A percentile compares a stretch with the other conserved stretches of the same genome.
phyloP scores from a whole-genome alignment of 768 basidiomycete genomes.

The Russula brevipes region DNA sequence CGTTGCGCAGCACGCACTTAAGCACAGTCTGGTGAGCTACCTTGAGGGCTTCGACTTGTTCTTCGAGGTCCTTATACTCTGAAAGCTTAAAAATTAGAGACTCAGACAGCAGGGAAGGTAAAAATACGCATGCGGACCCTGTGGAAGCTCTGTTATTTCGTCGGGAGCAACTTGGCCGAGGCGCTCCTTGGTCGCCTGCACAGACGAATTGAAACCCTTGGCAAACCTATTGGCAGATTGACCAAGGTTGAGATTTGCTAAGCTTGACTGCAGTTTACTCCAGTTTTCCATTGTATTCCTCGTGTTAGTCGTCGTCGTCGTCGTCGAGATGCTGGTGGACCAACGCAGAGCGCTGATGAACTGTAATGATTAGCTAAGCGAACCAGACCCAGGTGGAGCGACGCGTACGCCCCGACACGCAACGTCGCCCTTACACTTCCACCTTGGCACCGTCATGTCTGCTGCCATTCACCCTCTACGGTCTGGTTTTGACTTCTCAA shows the following conservation, averaged over 20 bases:
- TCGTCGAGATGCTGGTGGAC: slow-evolving; percentile 8
- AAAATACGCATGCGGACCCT: slow-evolving; percentile 44
- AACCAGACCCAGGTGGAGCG: not conserved
- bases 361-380: slow-evolving; percentile 2
- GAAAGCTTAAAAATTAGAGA: slow-evolving; percentile 16
- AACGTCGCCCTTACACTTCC: not conserved
- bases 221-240: slow-evolving; percentile 70
- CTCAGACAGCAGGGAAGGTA: not conserved
- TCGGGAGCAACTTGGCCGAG: slow-evolving; percentile 85
- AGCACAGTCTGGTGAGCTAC: slow-evolving; percentile 69
- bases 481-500: slow-evolving; percentile 75
- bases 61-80: slow-evolving; percentile 97
- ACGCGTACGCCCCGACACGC: slow-evolving; percentile 18
- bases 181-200: slow-evolving; percentile 83
- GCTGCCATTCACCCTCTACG: slow-evolving; percentile 40
- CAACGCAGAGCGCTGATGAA: not conserved
- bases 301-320: not conserved
- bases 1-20: slow-evolving; percentile 49
- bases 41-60: slow-evolving; percentile 87
- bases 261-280: slow-evolving; percentile 60
- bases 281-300: slow-evolving; percentile 45
- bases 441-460: slow-evolving; percentile 36
- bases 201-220: slow-evolving; percentile 74
- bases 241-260: slow-evolving; percentile 62
- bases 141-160: slow-evolving; percentile 92